Evolutionary conservation across 2,329 filamentous ascomycete genomes (phyloP).

Genomic region (Botryotinia calthae): DNA sequence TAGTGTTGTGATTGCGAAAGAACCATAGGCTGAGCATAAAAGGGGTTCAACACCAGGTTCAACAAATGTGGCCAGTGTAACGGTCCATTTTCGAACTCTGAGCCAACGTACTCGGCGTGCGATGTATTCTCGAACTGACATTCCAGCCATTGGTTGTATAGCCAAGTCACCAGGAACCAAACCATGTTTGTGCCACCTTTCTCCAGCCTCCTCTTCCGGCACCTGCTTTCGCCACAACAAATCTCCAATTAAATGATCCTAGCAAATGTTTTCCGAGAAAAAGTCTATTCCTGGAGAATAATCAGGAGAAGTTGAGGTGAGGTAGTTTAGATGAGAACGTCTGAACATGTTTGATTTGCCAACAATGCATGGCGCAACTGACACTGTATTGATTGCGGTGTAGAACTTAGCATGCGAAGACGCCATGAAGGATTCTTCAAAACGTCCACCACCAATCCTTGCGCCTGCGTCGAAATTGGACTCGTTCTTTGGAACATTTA

Average conservation of each 20-base stretch:
- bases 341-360: slow-evolving; percentile 99
- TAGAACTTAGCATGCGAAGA: slow-evolving; percentile 97
- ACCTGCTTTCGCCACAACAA: slow-evolving; percentile 74
- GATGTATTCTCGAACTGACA: slow-evolving; percentile 74
- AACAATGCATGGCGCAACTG: slow-evolving; percentile 87
- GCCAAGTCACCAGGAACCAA: slow-evolving; percentile 83
- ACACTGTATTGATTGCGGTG: slow-evolving; percentile 90
- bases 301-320: slow-evolving; percentile 50
- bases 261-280: slow-evolving; percentile 95
- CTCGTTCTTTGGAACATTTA: slow-evolving; percentile 28
- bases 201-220: slow-evolving; percentile 45
- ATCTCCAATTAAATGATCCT: slow-evolving; percentile 94
- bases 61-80: slow-evolving; percentile 81
- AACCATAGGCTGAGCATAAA: slow-evolving; percentile 75
- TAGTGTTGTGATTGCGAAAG: slow-evolving; percentile 74
- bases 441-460: slow-evolving; percentile 66
- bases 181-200: slow-evolving; percentile 70
- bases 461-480: slow-evolving; percentile 31
- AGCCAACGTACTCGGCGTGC: slow-evolving; percentile 85
- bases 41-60: slow-evolving; percentile 91
- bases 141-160: slow-evolving; percentile 82
- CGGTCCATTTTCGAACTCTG: slow-evolving; percentile 90
- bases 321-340: slow-evolving; percentile 78
- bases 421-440: slow-evolving; percentile 94
- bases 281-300: slow-evolving; percentile 74